These are phyloP conservation scores for Blakeslea trispora DNA, from an alignment of 371 early-diverging fungal species.

Conservation along the genomic window DNA sequence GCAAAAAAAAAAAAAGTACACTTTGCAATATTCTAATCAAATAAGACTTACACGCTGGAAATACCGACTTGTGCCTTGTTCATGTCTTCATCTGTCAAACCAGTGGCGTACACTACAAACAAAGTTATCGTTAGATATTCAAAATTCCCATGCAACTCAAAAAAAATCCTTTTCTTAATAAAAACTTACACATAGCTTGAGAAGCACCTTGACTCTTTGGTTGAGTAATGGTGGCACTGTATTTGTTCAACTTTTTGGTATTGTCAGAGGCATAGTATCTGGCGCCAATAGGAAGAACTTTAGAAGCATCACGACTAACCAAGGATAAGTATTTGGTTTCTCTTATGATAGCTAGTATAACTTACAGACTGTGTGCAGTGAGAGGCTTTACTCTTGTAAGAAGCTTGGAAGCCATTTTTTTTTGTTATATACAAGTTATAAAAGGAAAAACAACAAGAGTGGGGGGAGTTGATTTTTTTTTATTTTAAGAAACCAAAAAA, in stretches of 20 bases:
- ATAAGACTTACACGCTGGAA: constrained; percentile 76
- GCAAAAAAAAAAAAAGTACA: background rate
- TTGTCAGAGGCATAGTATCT: constrained; percentile 47
- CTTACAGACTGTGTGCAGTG: constrained; percentile 31
- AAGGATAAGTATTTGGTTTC: background rate
- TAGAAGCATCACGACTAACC: constrained; percentile 21
- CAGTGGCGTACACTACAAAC: constrained; percentile 86
- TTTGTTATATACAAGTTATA: constrained; percentile 3
- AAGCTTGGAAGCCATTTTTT: constrained; percentile 43
- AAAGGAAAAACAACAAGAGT: constrained; percentile 9
- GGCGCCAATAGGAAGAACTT: constrained; percentile 33
- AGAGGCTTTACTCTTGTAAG: constrained; percentile 34
- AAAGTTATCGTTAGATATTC: background rate
- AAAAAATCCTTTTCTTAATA: background rate
- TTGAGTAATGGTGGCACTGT: constrained; percentile 86
- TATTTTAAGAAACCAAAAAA: constrained; percentile 12
- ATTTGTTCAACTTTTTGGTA: constrained; percentile 65
- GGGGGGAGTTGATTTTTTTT: constrained; percentile 6
- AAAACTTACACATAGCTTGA: constrained; percentile 92
- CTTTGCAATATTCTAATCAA: background rate
- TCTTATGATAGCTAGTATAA: constrained; percentile 3
- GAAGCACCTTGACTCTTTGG: constrained; percentile 93
- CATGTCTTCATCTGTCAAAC: constrained; percentile 81
- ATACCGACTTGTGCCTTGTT: constrained; percentile 92
- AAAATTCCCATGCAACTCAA: background rate